phyloP scores from a whole-genome alignment of 306 rosid species.

The Quercus ilex region DNA sequence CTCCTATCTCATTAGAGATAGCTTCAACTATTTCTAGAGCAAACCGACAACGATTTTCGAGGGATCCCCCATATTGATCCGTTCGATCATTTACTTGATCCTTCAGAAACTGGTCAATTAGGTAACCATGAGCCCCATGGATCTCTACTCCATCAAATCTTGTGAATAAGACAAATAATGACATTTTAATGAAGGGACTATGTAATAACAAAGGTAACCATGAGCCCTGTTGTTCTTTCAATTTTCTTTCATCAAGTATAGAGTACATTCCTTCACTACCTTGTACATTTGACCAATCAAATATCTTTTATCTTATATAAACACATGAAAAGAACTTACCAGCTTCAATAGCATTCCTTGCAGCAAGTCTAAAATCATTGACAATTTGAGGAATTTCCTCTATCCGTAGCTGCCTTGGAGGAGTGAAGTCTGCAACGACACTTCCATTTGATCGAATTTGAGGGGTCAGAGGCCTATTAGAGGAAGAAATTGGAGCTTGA shows the following conservation, averaged over 20 bases:
- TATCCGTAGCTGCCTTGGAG: conserved; percentile 45
- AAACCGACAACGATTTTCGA: conserved; percentile 60
- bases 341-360: conserved; percentile 58
- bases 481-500: conserved; percentile 49
- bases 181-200: too few species aligned
- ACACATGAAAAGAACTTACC: conserved; percentile 27
- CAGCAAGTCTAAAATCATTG: conserved; percentile 52
- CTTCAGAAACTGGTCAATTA: conserved; percentile 63
- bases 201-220: not conserved
- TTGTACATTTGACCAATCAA: not conserved
- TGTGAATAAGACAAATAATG: not conserved
- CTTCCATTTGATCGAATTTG: conserved; percentile 16
- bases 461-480: conserved; percentile 49
- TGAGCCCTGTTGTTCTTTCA: not conserved
- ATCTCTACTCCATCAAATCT: conserved; percentile 85
- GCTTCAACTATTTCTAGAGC: conserved; percentile 53
- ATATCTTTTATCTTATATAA: not conserved
- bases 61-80: conserved; percentile 65
- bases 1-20: conserved; percentile 47
- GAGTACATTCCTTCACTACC: too few species aligned
- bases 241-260: not conserved
- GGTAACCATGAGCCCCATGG: conserved; percentile 62
- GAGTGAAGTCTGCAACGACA: conserved; percentile 31
- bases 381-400: conserved; percentile 53
- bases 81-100: conserved; percentile 56